Conservation (phyloP, 495 filamentous ascomycete species). For the Echria macrotheca region DNA sequence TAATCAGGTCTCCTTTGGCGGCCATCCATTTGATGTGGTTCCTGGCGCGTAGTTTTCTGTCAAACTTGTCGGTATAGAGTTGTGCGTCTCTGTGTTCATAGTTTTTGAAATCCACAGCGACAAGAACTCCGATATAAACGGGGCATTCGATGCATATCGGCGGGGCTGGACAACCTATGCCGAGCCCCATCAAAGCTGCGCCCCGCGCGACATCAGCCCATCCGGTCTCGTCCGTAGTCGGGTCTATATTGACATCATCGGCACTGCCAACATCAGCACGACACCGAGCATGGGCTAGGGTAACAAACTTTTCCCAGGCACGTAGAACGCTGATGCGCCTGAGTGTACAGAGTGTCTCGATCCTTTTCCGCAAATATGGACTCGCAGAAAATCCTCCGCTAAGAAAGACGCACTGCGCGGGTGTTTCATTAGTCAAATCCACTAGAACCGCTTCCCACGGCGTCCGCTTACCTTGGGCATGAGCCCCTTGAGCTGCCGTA, state of each 20-base stretch:
- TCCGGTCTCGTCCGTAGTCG: not conserved
- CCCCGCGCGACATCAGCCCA: slow-evolving; percentile 13
- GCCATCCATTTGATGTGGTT: slow-evolving; percentile 12
- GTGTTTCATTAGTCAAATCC: not conserved
- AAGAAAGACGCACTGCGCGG: slow-evolving; percentile 8
- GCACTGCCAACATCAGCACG: not conserved
- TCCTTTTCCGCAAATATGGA: slow-evolving; percentile 5
- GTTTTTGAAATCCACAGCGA: not conserved
- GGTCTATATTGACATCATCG: not conserved
- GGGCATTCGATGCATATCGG: slow-evolving; percentile 1
- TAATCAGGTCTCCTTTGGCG: slow-evolving; percentile 13
- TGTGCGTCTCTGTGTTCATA: slow-evolving; percentile 1
- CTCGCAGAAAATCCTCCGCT: slow-evolving; percentile 11
- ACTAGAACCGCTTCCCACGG: not conserved
- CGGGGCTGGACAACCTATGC: slow-evolving; percentile 8
- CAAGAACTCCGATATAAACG: slow-evolving; percentile 7
- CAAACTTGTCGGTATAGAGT: slow-evolving; percentile 8
- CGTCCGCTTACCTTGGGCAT: not conserved
- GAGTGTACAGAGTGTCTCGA: not conserved
- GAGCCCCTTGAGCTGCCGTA: not conserved
- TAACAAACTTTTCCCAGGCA: not conserved
- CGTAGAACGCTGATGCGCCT: not conserved
- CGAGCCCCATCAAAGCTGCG: slow-evolving; percentile 10
- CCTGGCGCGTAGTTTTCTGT: not conserved
- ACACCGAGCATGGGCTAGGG: not conserved